A percentile compares a stretch with the other conserved stretches of the same genome.
These are phyloP conservation scores for Yarrowia sp. DNA, from an alignment of 805 yeast species.

Conservation along the genomic window DNA sequence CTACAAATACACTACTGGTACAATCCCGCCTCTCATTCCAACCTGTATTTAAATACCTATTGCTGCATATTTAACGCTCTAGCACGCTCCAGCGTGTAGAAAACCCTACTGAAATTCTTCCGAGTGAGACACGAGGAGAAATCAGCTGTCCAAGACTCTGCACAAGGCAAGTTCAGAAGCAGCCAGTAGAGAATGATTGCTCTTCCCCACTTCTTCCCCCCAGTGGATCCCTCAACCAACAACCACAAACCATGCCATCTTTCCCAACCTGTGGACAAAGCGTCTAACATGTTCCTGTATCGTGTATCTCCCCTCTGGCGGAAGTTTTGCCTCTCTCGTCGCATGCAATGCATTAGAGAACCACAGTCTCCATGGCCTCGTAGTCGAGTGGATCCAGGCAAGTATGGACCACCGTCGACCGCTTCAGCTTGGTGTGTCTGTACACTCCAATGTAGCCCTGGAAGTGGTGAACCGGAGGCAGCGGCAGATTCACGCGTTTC, in stretches of 20 bases:
- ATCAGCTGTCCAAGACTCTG: no score
- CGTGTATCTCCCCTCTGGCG: background rate
- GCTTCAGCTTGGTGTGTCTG: conserved; percentile 12
- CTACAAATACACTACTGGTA: no score
- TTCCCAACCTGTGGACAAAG: no score
- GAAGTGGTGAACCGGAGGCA: conserved; percentile 16
- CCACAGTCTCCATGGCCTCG: background rate
- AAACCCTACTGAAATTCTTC: background rate
- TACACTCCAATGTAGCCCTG: conserved; percentile 24
- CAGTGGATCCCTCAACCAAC: no score
- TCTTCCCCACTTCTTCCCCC: no score
- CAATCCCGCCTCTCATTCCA: no score
- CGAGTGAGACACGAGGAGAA: conserved; percentile 3
- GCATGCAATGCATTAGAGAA: background rate
- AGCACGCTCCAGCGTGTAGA: background rate
- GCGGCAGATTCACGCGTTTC: background rate
- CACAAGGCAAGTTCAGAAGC: background rate
- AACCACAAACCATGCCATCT: background rate
- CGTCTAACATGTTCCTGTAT: background rate
- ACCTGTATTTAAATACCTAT: conserved; percentile 12
- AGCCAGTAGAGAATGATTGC: background rate
- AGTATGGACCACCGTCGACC: conserved; percentile 19
- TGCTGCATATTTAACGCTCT: background rate
- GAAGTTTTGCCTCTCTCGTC: background rate
- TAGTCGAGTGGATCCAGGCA: conserved; percentile 1